Conservation (phyloP, 106 monocot genomes). For the Allium sativum region DNA sequence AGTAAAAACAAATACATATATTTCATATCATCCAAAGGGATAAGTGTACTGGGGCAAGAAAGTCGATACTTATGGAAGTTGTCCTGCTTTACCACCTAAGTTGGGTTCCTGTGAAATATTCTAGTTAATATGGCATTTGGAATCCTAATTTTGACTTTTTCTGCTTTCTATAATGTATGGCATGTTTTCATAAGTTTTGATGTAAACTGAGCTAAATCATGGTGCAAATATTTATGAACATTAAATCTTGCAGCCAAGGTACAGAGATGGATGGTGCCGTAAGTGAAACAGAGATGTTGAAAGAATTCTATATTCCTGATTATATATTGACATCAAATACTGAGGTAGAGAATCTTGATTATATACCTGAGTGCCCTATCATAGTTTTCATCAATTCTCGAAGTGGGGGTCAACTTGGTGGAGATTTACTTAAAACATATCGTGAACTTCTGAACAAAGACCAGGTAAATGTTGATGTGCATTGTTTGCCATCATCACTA, state of each 20-base stretch:
- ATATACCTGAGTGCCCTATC: constrained; percentile 47
- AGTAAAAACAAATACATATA: no score
- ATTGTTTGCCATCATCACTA: no score
- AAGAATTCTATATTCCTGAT: constrained; percentile 62
- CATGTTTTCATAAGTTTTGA: neutral
- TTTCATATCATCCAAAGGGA: no score
- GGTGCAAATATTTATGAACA: no score
- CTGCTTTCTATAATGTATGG: no score
- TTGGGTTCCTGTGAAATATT: no score
- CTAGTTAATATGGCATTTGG: no score
- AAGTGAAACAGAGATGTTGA: constrained; percentile 10
- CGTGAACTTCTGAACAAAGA: constrained; percentile 50
- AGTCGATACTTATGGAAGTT: no score
- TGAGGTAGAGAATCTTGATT: constrained; percentile 3
- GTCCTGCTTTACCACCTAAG: no score
- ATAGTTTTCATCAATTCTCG: constrained; percentile 76
- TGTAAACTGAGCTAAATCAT: no score
- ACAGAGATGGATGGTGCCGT: constrained; percentile 5
- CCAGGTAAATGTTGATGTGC: constrained; percentile 30
- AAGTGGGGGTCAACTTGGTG: constrained; percentile 91
- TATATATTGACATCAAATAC: constrained; percentile 41
- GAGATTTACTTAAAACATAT: constrained; percentile 61
- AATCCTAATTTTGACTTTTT: no score
- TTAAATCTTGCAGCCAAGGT: constrained; percentile 7
- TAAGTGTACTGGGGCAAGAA: no score